Conservation (phyloP, 768 basidiomycete species). For the Lyophyllum atratum region DNA sequence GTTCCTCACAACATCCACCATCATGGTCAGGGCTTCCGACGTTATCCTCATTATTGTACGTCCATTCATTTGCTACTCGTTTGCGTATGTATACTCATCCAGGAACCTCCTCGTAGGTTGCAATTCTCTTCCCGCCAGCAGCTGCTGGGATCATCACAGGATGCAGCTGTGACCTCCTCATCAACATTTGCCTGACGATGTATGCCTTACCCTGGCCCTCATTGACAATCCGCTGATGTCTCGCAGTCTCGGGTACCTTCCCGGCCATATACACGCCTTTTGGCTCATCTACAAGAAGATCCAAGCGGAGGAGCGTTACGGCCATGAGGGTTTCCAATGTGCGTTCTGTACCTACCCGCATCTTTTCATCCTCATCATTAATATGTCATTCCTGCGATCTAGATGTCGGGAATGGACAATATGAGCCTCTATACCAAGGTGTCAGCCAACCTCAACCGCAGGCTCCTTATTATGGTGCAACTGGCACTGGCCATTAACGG, state of each 20-base stretch:
- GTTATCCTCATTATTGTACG: slow-evolving; percentile 76
- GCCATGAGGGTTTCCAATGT: slow-evolving; percentile 77
- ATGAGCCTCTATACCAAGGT: slow-evolving; percentile 39
- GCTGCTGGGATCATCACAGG: slow-evolving; percentile 78
- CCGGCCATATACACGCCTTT: slow-evolving; percentile 77
- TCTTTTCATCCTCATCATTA: not conserved
- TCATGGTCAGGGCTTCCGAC: slow-evolving; percentile 67
- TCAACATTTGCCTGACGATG: slow-evolving; percentile 82
- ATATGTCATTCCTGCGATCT: not conserved
- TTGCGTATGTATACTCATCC: not conserved
- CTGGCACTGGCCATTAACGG: slow-evolving; percentile 13
- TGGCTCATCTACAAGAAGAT: slow-evolving; percentile 92
- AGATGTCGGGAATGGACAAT: slow-evolving; percentile 46
- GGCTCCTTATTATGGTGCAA: slow-evolving; percentile 46
- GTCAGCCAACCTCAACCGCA: slow-evolving; percentile 22
- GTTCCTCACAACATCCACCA: slow-evolving; percentile 15
- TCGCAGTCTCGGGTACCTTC: slow-evolving; percentile 72
- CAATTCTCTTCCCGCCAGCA: slow-evolving; percentile 82
- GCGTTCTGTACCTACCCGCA: slow-evolving; percentile 35
- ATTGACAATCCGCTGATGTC: not conserved
- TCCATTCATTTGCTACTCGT: slow-evolving; percentile 5
- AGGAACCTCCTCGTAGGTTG: slow-evolving; percentile 46
- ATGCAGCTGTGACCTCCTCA: slow-evolving; percentile 84
- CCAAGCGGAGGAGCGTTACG: slow-evolving; percentile 83
- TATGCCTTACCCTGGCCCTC: slow-evolving; percentile 33